Evolutionary conservation across 352 stramenopile species (phyloP).

Genomic region (Hyaloperonospora arabidopsidis): DNA sequence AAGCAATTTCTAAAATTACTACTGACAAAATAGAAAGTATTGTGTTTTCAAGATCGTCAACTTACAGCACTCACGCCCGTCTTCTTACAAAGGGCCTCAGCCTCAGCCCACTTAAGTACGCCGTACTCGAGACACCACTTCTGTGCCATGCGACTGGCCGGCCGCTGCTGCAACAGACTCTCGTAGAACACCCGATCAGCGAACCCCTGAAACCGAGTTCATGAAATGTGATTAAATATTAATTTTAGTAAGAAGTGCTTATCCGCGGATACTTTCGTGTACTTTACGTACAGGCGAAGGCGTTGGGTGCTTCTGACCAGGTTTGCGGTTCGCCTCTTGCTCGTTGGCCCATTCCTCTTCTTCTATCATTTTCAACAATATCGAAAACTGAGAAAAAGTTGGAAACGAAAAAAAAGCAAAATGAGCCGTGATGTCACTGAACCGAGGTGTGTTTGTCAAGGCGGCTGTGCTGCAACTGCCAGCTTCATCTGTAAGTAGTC

Average conservation of each 20-base stretch:
- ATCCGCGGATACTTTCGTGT: background rate
- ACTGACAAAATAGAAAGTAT: background rate
- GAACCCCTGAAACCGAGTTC: slow-evolving; percentile 45
- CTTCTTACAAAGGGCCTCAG: slow-evolving; percentile 70
- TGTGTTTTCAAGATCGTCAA: slow-evolving; percentile 3
- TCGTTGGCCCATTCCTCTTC: slow-evolving; percentile 87
- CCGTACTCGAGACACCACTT: slow-evolving; percentile 89
- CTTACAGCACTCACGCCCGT: slow-evolving; percentile 55
- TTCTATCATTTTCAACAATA: slow-evolving; percentile 43
- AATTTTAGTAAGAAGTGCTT: background rate
- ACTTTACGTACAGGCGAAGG: slow-evolving; percentile 54
- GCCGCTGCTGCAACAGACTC: slow-evolving; percentile 79
- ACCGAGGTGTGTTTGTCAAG: too few relatives aligned
- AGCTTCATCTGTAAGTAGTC: too few relatives aligned
- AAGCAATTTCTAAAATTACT: background rate
- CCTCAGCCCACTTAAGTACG: slow-evolving; percentile 81
- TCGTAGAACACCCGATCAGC: slow-evolving; percentile 88
- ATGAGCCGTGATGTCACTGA: too few relatives aligned
- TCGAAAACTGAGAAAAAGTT: too few relatives aligned
- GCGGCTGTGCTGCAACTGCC: too few relatives aligned
- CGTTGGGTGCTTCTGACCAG: slow-evolving; percentile 82
- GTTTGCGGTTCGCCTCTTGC: slow-evolving; percentile 84
- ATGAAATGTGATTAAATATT: background rate
- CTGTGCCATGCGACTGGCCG: slow-evolving; percentile 76
- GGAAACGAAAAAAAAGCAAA: too few relatives aligned